Evolutionary conservation across 2,329 filamentous ascomycete species (phyloP), one percentile per base, ranked within the genome.

Genomic region (Cladosporium sphaerospermum): DNA sequence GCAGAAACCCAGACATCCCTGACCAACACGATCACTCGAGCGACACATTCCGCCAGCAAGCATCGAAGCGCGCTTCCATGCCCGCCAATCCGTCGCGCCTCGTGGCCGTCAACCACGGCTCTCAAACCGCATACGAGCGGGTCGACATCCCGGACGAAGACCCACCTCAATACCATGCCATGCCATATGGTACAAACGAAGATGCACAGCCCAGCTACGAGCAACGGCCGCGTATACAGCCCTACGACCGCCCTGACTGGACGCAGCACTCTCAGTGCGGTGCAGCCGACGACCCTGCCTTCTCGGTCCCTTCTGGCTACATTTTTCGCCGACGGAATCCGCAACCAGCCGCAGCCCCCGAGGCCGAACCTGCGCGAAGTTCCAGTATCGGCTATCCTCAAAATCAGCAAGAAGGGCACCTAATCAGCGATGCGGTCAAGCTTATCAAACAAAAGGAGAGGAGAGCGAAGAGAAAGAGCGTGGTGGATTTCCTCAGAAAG

Each of bases 351-450:
- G 18, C 28, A 16, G 43, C 33, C 36, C 32, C 41, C 2, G 32
- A 31, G 13, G 40, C 23, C 10, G 44, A 18, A 49, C 32, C 52
- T 14, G 33, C 42, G 44, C 46, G 28, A 23, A 47, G 14, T 28
- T 28, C 23, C 23, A 28, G 23, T 28, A 28, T 28, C 3, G 23
- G 23, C 23, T 43, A 42, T 28, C 48, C 31, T 9, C 28, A 33
- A 23, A 23, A 47, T 19, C 36, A 41, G 14, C 46, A 52, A 28
- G 48, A 57, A 45, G 32, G 41, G 56, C 56, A 57, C 50, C 40
- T 63, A 28, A 59, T 63, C 33, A 57, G 56, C 9, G 61, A 63
- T 53, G 61, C 61, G 28, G 61, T 63, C 4, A 59, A 57, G 47
- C 57, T 60, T 11, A 63, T 63, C 42, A 57, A 62, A 31, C 39